These are phyloP conservation scores for Polytrichum commune DNA, from an alignment of 225 moss, liverwort and hornwort species.

Conservation along the genomic window DNA sequence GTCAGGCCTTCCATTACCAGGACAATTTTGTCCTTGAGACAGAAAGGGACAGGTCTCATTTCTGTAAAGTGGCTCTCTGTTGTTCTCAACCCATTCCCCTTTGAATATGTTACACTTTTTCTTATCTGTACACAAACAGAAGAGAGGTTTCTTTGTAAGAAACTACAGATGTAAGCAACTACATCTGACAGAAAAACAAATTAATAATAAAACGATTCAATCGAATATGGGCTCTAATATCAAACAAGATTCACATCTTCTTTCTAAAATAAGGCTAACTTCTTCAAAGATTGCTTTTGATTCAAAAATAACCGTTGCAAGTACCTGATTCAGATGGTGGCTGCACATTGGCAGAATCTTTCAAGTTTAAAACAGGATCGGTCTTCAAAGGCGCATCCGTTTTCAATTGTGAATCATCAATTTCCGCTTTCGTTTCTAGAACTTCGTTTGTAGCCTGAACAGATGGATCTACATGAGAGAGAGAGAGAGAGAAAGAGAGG, in stretches of 20 bases:
- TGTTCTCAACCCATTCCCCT: slow-evolving; percentile 62
- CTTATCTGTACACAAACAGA: slow-evolving; percentile 13
- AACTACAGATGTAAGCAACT: neutral
- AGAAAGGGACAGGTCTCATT: slow-evolving; percentile 55
- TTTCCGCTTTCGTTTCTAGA: too few species aligned
- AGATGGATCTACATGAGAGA: too few species aligned
- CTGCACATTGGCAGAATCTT: neutral
- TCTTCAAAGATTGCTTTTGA: neutral
- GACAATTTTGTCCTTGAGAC: slow-evolving; percentile 65
- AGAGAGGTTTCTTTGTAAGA: neutral
- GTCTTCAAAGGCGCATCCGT: too few species aligned
- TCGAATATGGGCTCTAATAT: too few species aligned
- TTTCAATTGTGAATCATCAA: too few species aligned
- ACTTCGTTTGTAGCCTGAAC: too few species aligned
- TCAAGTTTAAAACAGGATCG: too few species aligned
- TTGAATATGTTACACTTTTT: slow-evolving; percentile 56
- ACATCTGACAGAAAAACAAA: too few species aligned
- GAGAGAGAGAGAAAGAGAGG: too few species aligned
- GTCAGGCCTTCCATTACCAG: slow-evolving; percentile 74
- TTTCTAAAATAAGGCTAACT: neutral
- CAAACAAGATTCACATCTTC: neutral
- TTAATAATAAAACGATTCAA: too few species aligned
- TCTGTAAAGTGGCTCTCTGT: slow-evolving; percentile 44
- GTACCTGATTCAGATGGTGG: slow-evolving; percentile 1
- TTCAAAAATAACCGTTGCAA: neutral